Conservation (phyloP, 1,284 basidiomycete genomes). For the Athelia psychrophila region DNA sequence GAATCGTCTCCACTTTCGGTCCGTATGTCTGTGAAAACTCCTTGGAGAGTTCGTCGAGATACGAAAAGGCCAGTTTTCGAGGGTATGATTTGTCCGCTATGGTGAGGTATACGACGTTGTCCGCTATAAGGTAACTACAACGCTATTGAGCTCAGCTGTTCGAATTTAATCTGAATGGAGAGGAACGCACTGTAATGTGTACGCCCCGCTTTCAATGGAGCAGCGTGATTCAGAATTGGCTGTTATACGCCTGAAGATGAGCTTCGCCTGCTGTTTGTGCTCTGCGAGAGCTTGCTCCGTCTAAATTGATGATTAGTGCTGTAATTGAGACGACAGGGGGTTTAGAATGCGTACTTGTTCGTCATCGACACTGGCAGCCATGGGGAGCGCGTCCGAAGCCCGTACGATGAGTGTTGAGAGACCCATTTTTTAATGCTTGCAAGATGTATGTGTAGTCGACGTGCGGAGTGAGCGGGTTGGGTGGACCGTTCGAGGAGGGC, state of each 20-base stretch:
- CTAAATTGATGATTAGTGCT: slow-evolving; percentile 38
- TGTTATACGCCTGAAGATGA: slow-evolving; percentile 92
- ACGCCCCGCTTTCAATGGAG: slow-evolving; percentile 94
- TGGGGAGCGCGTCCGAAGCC: slow-evolving; percentile 87
- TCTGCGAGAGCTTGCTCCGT: slow-evolving; percentile 92
- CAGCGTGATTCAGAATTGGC: slow-evolving; percentile 93
- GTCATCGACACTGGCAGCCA: slow-evolving; percentile 94
- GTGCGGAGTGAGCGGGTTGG: neutral
- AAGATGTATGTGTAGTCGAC: no score
- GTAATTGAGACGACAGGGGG: slow-evolving; percentile 3
- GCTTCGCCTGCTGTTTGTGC: slow-evolving; percentile 97
- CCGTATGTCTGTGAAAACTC: slow-evolving; percentile 93
- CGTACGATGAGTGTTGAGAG: slow-evolving; percentile 89
- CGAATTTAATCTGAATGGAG: neutral
- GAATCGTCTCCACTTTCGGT: slow-evolving; percentile 81
- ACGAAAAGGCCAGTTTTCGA: slow-evolving; percentile 96
- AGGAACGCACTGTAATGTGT: slow-evolving; percentile 83
- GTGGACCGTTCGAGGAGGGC: neutral
- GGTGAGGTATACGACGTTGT: slow-evolving; percentile 93
- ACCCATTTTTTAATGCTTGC: slow-evolving; percentile 60
- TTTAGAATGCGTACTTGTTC: slow-evolving; percentile 65
- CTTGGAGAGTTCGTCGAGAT: slow-evolving; percentile 95
- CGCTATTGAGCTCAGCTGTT: slow-evolving; percentile 5
- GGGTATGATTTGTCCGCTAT: slow-evolving; percentile 98
- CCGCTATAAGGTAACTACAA: slow-evolving; percentile 87